Base-by-base conservation (phyloP, 176 grass and related monocot genomes). In the Echinochloa phyllopogon region DNA sequence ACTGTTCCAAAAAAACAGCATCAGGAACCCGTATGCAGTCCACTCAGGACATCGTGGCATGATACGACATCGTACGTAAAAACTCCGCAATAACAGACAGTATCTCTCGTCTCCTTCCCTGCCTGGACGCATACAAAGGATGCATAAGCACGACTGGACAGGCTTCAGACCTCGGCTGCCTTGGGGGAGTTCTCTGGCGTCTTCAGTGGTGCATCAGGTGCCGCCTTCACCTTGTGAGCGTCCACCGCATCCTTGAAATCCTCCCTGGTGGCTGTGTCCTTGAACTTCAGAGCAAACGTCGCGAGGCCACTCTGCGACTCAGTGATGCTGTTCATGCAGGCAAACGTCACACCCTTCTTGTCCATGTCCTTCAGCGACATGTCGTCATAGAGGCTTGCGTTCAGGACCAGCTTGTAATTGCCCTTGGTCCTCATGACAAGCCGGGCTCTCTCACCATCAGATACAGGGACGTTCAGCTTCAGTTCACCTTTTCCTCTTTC, bases 401-500 rank as follows among this genome's bases (percentile, higher is more conserved):
- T 99, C 80, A 96, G 62, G 56, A 96, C 84, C 43, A 99, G 87
- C 3, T 91, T 86, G 33, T 94, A 99, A 71, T 94, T 99, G 25
- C 96, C 96, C 84, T 94, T 99, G 29, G 94, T 72, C 58, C 97
- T 89, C 97, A 99, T 99, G 70, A 99, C 73, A 14, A 99, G 90
- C 81, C 97, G 89, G 36, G 86, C 84, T 12, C 93, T 96, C 80
- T 94, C 92, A 25, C 37, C 81, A 36, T 85, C 82, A 64, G 89
- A 81, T 45, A 89, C 77, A 23, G 89, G 87, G 71, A 94, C 49
- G 47, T 99, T 99, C 77, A 99, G 45, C 79, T 92, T 99, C 53
- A 99, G 78, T 81, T 99, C 97, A 7, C 97, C 97, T 65, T 94
- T 96, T 72, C 97, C 97, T 90, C 94, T 94, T 87, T 99, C 97